Conservation (phyloP, 2,329 filamentous ascomycete species). For the Tolypocladium guangdongense region DNA sequence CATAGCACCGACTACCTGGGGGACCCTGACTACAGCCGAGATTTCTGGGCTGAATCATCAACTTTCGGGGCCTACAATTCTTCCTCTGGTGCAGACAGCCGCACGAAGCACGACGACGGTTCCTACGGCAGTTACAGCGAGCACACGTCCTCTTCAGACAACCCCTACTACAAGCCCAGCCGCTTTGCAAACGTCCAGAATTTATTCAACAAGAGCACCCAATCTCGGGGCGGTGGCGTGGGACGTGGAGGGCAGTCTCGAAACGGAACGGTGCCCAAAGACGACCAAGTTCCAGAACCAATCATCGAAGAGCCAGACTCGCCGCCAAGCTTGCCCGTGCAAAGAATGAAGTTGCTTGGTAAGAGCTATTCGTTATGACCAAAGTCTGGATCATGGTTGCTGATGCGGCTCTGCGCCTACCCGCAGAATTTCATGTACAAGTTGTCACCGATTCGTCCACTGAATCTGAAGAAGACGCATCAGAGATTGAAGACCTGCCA, state of each 20-base stretch:
- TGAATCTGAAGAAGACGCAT: not conserved
- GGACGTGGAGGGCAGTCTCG: not conserved
- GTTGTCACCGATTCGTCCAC: slow-evolving; percentile 1
- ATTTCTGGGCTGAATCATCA: not conserved
- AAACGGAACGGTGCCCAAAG: not conserved
- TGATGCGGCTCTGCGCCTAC: not conserved
- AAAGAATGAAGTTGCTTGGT: slow-evolving; percentile 18
- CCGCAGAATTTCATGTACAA: slow-evolving; percentile 9
- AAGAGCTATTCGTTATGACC: slow-evolving; percentile 3
- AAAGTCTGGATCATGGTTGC: not conserved
- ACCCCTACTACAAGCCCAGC: slow-evolving; percentile 23
- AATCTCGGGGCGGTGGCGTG: not conserved
- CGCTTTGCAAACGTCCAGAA: slow-evolving; percentile 5
- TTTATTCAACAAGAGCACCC: not conserved
- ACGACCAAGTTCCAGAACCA: slow-evolving; percentile 16
- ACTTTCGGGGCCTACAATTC: not conserved
- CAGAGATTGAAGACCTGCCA: not conserved
- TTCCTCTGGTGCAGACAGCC: not conserved
- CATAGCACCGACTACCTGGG: not conserved
- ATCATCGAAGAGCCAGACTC: slow-evolving; percentile 24
- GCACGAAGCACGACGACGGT: not conserved
- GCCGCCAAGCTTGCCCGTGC: slow-evolving; percentile 11
- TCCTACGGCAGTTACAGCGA: slow-evolving; percentile 5
- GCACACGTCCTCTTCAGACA: slow-evolving; percentile 17
- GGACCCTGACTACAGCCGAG: not conserved